Conservation (phyloP, 2,329 filamentous ascomycete species). For the Ramichloridium luteum region DNA sequence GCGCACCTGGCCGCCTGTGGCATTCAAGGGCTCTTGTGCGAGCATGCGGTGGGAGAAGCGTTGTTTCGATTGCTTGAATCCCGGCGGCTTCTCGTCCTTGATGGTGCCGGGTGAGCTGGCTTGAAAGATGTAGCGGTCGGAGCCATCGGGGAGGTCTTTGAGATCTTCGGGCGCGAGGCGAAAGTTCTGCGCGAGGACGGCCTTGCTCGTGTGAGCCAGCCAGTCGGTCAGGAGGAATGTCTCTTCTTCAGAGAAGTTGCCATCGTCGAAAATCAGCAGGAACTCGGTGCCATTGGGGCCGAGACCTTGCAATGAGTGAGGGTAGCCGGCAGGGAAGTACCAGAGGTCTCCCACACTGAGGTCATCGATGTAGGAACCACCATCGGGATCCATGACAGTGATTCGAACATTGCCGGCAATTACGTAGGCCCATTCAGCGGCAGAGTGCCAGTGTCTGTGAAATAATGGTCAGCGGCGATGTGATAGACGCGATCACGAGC, state of each 20-base stretch:
- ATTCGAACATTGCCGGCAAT: constrained; percentile 55
- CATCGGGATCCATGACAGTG: constrained; percentile 62
- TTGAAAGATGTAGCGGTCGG: constrained; percentile 71
- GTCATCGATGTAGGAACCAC: constrained; percentile 66
- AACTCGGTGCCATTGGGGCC: constrained; percentile 54
- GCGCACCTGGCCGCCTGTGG: constrained; percentile 57
- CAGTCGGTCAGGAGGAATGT: constrained; percentile 65
- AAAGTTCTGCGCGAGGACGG: constrained; percentile 64
- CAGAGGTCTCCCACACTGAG: constrained; percentile 64
- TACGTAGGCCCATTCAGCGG: constrained; percentile 68
- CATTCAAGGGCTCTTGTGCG: constrained; percentile 53
- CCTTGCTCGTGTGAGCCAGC: constrained; percentile 56
- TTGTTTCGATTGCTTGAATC: constrained; percentile 54
- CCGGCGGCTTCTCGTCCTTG: constrained; percentile 50
- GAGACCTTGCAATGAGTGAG: constrained; percentile 64
- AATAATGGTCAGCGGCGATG: too few species aligned
- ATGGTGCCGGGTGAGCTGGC: constrained; percentile 51
- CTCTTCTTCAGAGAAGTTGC: constrained; percentile 49
- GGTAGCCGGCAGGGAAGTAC: constrained; percentile 69
- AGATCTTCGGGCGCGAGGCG: constrained; percentile 60
- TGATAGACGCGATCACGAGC: too few species aligned
- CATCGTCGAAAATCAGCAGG: constrained; percentile 50
- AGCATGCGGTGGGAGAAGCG: constrained; percentile 63
- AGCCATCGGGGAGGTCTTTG: constrained; percentile 48
- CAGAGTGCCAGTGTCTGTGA: constrained; percentile 78